Evolutionary conservation across 1,284 basidiomycete species (phyloP), one percentile per base, ranked within the genome.

Genomic region (Tetrapyrgos nigripes): DNA sequence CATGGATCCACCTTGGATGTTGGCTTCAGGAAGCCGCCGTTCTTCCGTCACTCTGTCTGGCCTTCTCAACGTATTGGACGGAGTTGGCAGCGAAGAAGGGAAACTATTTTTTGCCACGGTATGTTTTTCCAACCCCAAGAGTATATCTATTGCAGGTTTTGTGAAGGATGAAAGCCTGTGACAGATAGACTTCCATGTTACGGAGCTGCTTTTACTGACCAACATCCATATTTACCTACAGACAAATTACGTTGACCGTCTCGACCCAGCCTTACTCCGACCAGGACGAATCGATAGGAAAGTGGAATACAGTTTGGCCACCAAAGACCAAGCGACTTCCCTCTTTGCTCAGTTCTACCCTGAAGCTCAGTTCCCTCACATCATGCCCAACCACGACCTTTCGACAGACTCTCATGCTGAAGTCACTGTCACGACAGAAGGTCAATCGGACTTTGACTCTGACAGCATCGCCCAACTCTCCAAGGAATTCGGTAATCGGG

Each of bases 261-360:
- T 85, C 4, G 83, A 85, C 62, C 70, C 80, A 0, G 83, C 83
- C 1, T 70, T 84, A 21, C 65, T 83, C 8, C 77, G 82, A 43
- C 81, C 82, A 6, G 82, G 83, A n/a, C 71, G 83, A 3, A 83
- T 85, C 59, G 83, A 85, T 66, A 71, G 67, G 57, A 82, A 79
- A 64, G 67, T 84, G 21, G 73, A 79, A 60, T 85, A 84, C 69
- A 76, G 75, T 43, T 68, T 81, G 28, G 78, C 84, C 0, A 83
- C 79, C 0, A 68, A 71, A 23, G 62, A 64, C 13, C 84, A 87
- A 67, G 82, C 82, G 1, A 62, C 68, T 10, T 76, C 78, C 2
- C 73, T 87, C 14, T 88, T 84, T 74, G 61, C 70, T 35, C 76
- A 81, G 10, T 86, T 87, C 73, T 87, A 82, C 70, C 79, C 79